Base-by-base conservation (phyloP, 441 rosid genomes). In the Jatropha podagrica region DNA sequence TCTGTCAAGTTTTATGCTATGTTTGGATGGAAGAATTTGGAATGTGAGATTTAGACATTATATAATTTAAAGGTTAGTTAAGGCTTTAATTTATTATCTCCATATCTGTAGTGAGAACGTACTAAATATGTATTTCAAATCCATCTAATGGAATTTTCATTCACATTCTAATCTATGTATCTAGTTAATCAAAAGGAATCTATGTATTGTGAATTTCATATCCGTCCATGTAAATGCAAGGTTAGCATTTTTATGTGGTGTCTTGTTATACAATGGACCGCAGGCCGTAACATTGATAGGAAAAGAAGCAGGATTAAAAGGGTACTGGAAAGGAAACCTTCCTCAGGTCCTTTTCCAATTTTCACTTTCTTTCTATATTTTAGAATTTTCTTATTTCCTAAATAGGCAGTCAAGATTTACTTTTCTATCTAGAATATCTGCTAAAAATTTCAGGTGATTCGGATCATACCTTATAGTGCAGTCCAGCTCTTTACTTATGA, bases 321-420 rank as follows among this genome's bases (percentile, higher is more conserved):
- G 99, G 48, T 96, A 91, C 67, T 92, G 99, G 99, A 96, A 96
- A 86, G 99, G 98, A 69, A 94, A 96, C 81, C 85, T 96, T 63
- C 98, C 99, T 64, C 99, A 96, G 98, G 98, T 93, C 59, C 77
- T 55, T 65, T 55, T 49, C 11, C 62, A 18, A 71, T 75, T 74
- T 49, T 63, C 64, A 20, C 42, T 73, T 54, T 63, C 26, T 66
- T 46, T 52, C 11, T 76, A 58, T 64, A 8, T 42, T 48, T 65
- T n/a, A 17, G 17, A 65, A 41, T 72, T 27, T 76, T 71, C 0
- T 10, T 3, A 27, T 49, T 5, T 65, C 4, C 15, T 10, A 65
- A 65, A 49, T 26, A 49, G 1, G 12, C 46, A 40, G 37, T 49
- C 61, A 26, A 67, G 32, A 26, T 67, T 68, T 77, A 68, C 75